Evolutionary conservation across 805 yeast genomes (phyloP).

Genomic region (Barnettozyma vustinii): DNA sequence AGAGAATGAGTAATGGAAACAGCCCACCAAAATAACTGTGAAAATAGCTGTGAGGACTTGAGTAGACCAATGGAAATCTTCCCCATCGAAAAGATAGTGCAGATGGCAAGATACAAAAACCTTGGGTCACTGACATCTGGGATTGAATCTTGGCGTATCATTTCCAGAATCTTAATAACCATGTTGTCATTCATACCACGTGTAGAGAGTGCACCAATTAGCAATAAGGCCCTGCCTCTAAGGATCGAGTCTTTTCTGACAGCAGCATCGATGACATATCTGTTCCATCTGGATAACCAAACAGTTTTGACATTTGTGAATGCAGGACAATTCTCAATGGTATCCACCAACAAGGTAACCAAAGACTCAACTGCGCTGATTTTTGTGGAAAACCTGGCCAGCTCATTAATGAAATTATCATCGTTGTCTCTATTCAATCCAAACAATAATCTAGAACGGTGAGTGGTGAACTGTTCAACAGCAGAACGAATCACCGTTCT

Average conservation of each 20-base stretch:
- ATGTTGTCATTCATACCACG: constrained; percentile 56
- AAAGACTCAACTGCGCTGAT: constrained; percentile 48
- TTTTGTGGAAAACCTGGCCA: constrained; percentile 34
- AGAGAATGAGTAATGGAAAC: constrained; percentile 28
- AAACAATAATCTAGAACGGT: constrained; percentile 60
- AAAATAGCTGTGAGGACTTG: constrained; percentile 26
- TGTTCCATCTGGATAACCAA: constrained; percentile 64
- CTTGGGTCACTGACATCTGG: constrained; percentile 25
- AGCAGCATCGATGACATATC: constrained; percentile 57
- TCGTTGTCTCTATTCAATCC: constrained; percentile 57
- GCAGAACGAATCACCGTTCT: constrained; percentile 41
- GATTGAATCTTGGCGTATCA: constrained; percentile 27
- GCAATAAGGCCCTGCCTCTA: constrained; percentile 61
- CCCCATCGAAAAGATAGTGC: constrained; percentile 36
- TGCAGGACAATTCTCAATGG: constrained; percentile 45
- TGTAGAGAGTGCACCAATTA: constrained; percentile 64
- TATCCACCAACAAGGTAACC: constrained; percentile 47
- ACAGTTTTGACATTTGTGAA: constrained; percentile 40
- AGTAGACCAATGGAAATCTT: constrained; percentile 35
- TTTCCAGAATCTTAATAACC: constrained; percentile 34
- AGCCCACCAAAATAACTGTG: constrained; percentile 35
- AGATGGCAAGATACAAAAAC: constrained; percentile 23
- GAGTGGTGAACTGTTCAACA: constrained; percentile 41
- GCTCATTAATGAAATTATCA: constrained; percentile 29
- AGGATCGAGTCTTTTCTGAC: constrained; percentile 50